A percentile compares a stretch with the other conserved stretches of the same genome.
These are phyloP conservation scores for Ogataea allantospora DNA, from an alignment of 805 yeast species.

Conservation along the genomic window DNA sequence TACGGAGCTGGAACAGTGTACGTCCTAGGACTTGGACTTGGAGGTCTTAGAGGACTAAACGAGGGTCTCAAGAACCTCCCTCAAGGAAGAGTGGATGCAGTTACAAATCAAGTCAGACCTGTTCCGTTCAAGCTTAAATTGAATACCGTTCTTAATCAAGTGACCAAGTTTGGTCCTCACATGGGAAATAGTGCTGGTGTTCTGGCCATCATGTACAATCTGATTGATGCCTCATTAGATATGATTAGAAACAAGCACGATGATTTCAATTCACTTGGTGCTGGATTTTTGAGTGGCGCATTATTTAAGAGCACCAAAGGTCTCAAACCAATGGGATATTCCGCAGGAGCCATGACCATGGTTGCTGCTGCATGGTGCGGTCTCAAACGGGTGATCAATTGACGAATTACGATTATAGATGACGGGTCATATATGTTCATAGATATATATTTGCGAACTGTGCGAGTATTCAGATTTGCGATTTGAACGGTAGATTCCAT, in stretches of 20 bases:
- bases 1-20: constrained; percentile 97
- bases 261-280: constrained; percentile 73
- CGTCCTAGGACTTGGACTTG: constrained; percentile 78
- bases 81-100: constrained; percentile 55
- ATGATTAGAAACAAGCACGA: constrained; percentile 86
- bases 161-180: constrained; percentile 94
- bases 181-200: constrained; percentile 96
- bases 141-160: constrained; percentile 86
- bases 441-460: constrained; percentile 10
- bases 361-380: constrained; percentile 95
- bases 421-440: constrained; percentile 14
- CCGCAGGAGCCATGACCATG: constrained; percentile 80
- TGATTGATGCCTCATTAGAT: constrained; percentile 78
- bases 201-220: constrained; percentile 82
- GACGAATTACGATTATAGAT: constrained; percentile 14
- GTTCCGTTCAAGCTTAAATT: constrained; percentile 79
- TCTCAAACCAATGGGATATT: constrained; percentile 79
- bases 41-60: constrained; percentile 84
- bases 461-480: constrained; percentile 13
- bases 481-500: constrained; percentile 8
- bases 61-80: constrained; percentile 85
- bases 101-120: constrained; percentile 46
- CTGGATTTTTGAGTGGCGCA: constrained; percentile 94
- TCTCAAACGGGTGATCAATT: constrained; percentile 45
- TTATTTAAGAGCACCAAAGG: constrained; percentile 85